Percentiles rank a stretch among this genome's conserved stretches.
These are phyloP conservation scores for Globisporangium nunn DNA, from an alignment of 352 stramenopile species.

Conservation along the genomic window DNA sequence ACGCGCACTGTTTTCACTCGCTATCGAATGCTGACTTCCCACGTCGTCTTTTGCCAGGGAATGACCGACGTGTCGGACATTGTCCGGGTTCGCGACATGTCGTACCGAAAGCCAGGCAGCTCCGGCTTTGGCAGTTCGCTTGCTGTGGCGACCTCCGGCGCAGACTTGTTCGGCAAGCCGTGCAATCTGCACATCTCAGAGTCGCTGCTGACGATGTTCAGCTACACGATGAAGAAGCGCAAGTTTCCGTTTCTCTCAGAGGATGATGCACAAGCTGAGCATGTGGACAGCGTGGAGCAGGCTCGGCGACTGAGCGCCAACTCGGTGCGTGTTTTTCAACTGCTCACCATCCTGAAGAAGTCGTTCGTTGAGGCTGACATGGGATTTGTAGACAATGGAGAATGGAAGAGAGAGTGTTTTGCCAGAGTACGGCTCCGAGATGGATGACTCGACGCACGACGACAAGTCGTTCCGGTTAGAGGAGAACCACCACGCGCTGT, in stretches of 20 bases:
- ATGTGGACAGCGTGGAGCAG: conserved; percentile 49
- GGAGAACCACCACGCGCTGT: conserved; percentile 14
- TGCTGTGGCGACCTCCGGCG: conserved; percentile 13
- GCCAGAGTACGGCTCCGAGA: conserved; percentile 6
- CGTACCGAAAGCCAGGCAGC: conserved; percentile 21
- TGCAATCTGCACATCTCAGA: conserved; percentile 55
- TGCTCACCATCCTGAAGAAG: background rate
- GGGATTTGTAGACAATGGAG: background rate
- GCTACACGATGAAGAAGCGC: conserved; percentile 79
- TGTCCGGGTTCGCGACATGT: conserved; percentile 41
- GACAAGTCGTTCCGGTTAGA: conserved; percentile 36
- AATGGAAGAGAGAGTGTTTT: conserved; percentile 11
- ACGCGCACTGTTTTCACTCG: too few species aligned
- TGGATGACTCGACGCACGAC: conserved; percentile 19
- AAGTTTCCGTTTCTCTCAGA: conserved; percentile 63
- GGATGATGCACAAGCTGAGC: conserved; percentile 14
- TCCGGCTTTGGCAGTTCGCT: conserved; percentile 1
- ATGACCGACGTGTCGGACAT: conserved; percentile 79
- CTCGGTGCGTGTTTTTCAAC: conserved; percentile 24
- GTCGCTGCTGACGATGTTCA: conserved; percentile 68
- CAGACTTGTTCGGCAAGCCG: conserved; percentile 54
- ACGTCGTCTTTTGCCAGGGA: conserved; percentile 11
- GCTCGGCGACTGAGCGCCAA: conserved; percentile 57
- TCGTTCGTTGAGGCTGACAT: background rate
- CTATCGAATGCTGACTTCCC: too few species aligned